Evolutionary conservation across 306 rosid species (phyloP).

Genomic region (Prunus salicina): DNA sequence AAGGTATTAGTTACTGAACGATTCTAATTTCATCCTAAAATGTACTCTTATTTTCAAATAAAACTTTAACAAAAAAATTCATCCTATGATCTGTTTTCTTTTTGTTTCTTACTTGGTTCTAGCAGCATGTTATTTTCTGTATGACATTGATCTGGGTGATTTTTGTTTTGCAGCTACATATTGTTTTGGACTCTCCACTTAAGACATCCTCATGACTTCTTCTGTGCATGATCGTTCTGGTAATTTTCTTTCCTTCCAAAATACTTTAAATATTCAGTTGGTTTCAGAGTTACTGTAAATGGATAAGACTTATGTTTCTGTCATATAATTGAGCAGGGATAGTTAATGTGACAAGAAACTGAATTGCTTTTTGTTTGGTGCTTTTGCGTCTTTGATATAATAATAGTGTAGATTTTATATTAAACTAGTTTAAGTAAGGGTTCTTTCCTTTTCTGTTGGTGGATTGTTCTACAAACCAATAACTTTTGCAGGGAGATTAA

Average conservation of each 20-base stretch:
- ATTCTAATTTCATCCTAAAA: background rate
- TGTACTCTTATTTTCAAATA: background rate
- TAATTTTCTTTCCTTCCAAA: slow-evolving; percentile 11
- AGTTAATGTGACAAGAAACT: background rate
- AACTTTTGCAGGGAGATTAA: background rate
- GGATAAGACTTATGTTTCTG: background rate
- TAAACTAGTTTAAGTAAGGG: background rate
- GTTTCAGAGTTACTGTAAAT: background rate
- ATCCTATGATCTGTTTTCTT: background rate
- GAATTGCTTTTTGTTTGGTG: background rate
- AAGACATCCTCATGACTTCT: slow-evolving; percentile 47
- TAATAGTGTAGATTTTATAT: background rate
- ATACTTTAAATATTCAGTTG: background rate
- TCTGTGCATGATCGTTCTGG: slow-evolving; percentile 46
- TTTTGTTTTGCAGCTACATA: slow-evolving; percentile 30
- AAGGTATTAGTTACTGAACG: background rate
- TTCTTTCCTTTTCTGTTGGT: background rate
- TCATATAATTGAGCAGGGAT: slow-evolving; percentile 5
- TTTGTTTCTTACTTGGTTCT: background rate
- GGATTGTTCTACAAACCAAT: slow-evolving; percentile 9
- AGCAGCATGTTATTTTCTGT: background rate
- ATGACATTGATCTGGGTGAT: slow-evolving; percentile 2
- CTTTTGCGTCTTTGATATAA: background rate
- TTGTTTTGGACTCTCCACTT: slow-evolving; percentile 17
- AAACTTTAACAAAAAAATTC: too few species aligned